Base-by-base conservation (phyloP, 345 rosid species). In the Heritiera fomes region DNA sequence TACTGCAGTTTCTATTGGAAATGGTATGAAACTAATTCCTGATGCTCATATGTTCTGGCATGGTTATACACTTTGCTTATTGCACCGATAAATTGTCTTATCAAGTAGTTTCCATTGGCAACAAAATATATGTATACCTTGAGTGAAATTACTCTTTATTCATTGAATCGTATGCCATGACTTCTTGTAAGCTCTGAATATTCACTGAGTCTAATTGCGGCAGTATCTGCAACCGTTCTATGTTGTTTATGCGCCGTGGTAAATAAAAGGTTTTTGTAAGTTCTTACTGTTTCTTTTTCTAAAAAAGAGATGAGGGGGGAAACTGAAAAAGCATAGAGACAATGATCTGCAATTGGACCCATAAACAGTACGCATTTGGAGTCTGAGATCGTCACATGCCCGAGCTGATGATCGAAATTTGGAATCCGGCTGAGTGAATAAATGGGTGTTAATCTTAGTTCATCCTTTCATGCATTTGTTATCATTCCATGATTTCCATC, bases 1-100 rank as follows among this genome's bases (percentile, higher is more conserved):
- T 8, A 88, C 98, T 63, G 71, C 90, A 72, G 80, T 95, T 79
- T 80, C 90, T 14, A 89, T 92, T 56, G 91, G 91, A 81, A 93
- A 92, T 46, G 99, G 99, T 93, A 91, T 66, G 83, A 60, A 75
- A 52, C 75, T 15, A 3, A 67, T 52, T 47, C 28, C 18, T 7
- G 4, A 46, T 23, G 32, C 47, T 23, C 56, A 20, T 45, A 76
- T 46, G 40, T 59, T 55, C 7, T 46, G 10, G 10, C 73, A 38
- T n/a, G 64, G 46, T 17, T 77, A 55, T 63, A 58, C 8, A 56
- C 55, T 34, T 34, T 34, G 38, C 3, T 34, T 34, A 40, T 32
- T 69, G 69, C 77, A 61, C 12, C 34, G 12, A 18, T n/a, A 23
- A 11, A 9, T 13, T 15, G 8, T 23, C 28, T 23, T 23, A 23